Percentiles rank a stretch among this genome's conserved stretches.
Evolutionary conservation across 2,329 filamentous ascomycete genomes (phyloP).

Genomic region (Colletotrichum brevisporum): DNA sequence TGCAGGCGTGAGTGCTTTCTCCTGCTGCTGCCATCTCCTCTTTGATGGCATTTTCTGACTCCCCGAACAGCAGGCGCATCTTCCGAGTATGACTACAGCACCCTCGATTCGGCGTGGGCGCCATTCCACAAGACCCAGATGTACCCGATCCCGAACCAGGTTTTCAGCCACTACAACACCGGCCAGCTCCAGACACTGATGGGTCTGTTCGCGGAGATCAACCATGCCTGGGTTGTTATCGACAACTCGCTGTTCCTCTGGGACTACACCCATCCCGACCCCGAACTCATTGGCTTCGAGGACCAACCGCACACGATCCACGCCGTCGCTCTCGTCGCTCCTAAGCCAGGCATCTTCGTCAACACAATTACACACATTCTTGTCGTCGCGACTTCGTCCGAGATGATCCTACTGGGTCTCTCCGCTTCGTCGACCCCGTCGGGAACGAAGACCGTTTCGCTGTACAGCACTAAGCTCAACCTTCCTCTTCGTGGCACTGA

Average conservation of each 20-base stretch:
- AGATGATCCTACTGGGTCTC: slow-evolving; percentile 92
- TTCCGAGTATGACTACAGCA: slow-evolving; percentile 88
- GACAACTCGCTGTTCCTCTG: slow-evolving; percentile 97
- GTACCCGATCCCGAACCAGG: slow-evolving; percentile 90
- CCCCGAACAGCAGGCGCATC: slow-evolving; percentile 83
- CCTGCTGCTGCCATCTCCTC: neutral
- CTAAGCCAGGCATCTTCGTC: slow-evolving; percentile 90
- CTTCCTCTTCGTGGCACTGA: slow-evolving; percentile 82
- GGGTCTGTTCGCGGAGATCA: slow-evolving; percentile 94
- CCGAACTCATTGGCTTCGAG: slow-evolving; percentile 92
- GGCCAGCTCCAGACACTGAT: slow-evolving; percentile 91
- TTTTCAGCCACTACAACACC: slow-evolving; percentile 93
- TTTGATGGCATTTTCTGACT: slow-evolving; percentile 44
- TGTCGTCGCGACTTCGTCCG: slow-evolving; percentile 87
- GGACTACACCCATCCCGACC: slow-evolving; percentile 96
- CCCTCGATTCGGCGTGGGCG: slow-evolving; percentile 78
- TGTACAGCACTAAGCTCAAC: slow-evolving; percentile 92
- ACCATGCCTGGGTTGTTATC: slow-evolving; percentile 95
- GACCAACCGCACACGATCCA: slow-evolving; percentile 91
- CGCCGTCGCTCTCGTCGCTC: slow-evolving; percentile 88
- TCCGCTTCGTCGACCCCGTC: slow-evolving; percentile 75
- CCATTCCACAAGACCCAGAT: slow-evolving; percentile 91
- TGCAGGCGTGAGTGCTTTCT: slow-evolving; percentile 78
- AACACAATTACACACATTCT: slow-evolving; percentile 88
- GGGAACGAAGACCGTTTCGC: slow-evolving; percentile 79